Evolutionary conservation across 2,329 filamentous ascomycete species (phyloP).

Genomic region (Nemania sp.): DNA sequence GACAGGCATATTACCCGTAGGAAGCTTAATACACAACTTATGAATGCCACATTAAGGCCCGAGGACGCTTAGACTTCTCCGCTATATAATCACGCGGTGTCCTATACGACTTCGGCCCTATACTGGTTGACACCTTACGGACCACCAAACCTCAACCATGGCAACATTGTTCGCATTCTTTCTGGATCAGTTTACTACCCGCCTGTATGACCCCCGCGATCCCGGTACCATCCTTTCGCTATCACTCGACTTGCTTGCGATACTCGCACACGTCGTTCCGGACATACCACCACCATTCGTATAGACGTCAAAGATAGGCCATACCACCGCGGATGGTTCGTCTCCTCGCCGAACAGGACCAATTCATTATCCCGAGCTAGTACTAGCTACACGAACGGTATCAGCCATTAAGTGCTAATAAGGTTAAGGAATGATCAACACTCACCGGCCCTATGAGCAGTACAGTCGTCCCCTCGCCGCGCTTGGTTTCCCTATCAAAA

Average conservation of each 20-base stretch:
- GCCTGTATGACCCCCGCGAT: too few relatives aligned
- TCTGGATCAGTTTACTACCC: not conserved
- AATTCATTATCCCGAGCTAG: not conserved
- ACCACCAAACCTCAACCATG: not conserved
- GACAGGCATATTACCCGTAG: slow-evolving; percentile 2
- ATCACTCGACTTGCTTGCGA: slow-evolving; percentile 1
- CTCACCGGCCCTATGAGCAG: not conserved
- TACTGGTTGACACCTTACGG: not conserved
- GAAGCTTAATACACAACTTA: slow-evolving; percentile 16
- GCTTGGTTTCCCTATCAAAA: slow-evolving; percentile 7
- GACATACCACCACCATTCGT: slow-evolving; percentile 5
- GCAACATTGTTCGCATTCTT: too few relatives aligned
- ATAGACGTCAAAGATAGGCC: slow-evolving; percentile 8
- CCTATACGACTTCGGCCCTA: not conserved
- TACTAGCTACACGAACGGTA: not conserved
- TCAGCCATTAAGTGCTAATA: not conserved
- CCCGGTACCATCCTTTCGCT: not conserved
- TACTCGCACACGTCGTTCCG: not conserved
- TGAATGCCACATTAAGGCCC: slow-evolving; percentile 7
- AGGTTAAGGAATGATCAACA: not conserved
- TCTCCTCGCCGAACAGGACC: not conserved
- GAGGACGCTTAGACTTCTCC: slow-evolving; percentile 2
- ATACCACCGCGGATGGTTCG: not conserved
- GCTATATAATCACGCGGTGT: slow-evolving; percentile 16
- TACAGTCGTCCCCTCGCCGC: not conserved